Evolutionary conservation across 306 rosid genomes (phyloP).

Genomic region (Vachellia pachyceras): DNA sequence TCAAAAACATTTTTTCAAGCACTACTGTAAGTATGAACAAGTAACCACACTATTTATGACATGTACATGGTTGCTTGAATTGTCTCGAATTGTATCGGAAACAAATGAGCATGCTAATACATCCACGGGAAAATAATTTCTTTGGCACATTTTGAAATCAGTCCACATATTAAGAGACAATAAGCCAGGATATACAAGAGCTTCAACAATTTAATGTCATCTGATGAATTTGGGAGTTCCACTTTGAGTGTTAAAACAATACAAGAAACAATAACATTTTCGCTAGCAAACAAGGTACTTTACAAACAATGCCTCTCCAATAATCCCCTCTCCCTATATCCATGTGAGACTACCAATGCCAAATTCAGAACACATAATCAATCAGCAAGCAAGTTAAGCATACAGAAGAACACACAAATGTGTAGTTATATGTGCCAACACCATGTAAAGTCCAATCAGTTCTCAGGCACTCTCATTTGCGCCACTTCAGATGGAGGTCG

Average conservation of each 20-base stretch:
- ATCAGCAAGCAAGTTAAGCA: conserved; percentile 25
- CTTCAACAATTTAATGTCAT: conserved; percentile 1
- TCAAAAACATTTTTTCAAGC: too few relatives aligned
- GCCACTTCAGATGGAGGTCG: conserved; percentile 80
- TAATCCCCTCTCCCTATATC: neutral
- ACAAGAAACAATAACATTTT: neutral
- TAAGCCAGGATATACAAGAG: neutral
- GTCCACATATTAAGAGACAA: neutral
- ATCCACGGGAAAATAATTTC: neutral
- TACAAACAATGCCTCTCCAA: neutral
- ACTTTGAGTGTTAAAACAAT: neutral
- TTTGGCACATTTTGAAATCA: neutral
- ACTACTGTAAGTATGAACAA: too few relatives aligned
- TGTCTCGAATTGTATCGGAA: neutral
- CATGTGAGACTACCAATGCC: conserved; percentile 28
- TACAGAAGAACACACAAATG: conserved; percentile 1
- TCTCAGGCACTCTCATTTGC: conserved; percentile 57
- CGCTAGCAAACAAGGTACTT: neutral
- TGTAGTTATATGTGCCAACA: neutral
- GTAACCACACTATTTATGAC: too few relatives aligned
- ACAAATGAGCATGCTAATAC: neutral
- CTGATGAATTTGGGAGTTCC: neutral
- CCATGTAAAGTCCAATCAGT: conserved; percentile 41
- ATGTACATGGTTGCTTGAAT: neutral
- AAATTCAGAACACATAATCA: conserved; percentile 37